Conservation (phyloP, 768 basidiomycete genomes). For the Tricholoma furcatifolium region DNA sequence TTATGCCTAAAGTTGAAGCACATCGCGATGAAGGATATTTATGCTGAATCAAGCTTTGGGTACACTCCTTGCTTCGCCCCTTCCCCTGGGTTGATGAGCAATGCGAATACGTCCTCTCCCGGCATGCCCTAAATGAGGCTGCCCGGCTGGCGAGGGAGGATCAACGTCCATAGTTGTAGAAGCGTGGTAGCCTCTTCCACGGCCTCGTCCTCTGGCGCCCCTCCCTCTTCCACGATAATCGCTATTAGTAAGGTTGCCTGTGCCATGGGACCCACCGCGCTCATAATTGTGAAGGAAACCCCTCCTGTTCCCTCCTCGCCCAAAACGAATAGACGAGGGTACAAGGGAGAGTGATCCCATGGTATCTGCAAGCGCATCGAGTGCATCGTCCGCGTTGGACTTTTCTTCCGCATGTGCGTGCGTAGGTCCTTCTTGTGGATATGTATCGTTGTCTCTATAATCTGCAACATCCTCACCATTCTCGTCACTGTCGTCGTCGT, state of each 20-base stretch:
- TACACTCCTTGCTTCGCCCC: background rate
- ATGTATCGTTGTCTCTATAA: slow-evolving; percentile 22
- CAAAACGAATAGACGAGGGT: slow-evolving; percentile 70
- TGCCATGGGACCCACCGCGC: slow-evolving; percentile 4
- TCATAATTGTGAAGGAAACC: slow-evolving; percentile 42
- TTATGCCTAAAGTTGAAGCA: too few relatives aligned
- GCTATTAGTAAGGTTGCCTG: slow-evolving; percentile 1
- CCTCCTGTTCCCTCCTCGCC: slow-evolving; percentile 61
- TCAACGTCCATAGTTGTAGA: slow-evolving; percentile 17
- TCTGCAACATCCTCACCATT: slow-evolving; percentile 20
- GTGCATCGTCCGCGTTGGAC: slow-evolving; percentile 20
- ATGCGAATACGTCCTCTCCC: slow-evolving; percentile 19
- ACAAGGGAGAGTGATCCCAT: slow-evolving; percentile 54
- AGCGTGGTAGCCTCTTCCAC: slow-evolving; percentile 17
- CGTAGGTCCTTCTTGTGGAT: slow-evolving; percentile 19
- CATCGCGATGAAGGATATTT: too few relatives aligned
- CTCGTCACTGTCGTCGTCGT: slow-evolving; percentile 26
- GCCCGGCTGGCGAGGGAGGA: slow-evolving; percentile 3
- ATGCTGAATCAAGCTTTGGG: too few relatives aligned
- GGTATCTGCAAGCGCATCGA: slow-evolving; percentile 51
- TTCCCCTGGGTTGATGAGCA: slow-evolving; percentile 7
- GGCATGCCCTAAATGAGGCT: slow-evolving; percentile 8
- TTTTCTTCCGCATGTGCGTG: slow-evolving; percentile 4
- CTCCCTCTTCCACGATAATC: slow-evolving; percentile 12
- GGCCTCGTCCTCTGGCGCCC: slow-evolving; percentile 17